These are phyloP conservation scores for Coffea canephora DNA, from an alignment of 257 asterid genomes.

Conservation along the genomic window DNA sequence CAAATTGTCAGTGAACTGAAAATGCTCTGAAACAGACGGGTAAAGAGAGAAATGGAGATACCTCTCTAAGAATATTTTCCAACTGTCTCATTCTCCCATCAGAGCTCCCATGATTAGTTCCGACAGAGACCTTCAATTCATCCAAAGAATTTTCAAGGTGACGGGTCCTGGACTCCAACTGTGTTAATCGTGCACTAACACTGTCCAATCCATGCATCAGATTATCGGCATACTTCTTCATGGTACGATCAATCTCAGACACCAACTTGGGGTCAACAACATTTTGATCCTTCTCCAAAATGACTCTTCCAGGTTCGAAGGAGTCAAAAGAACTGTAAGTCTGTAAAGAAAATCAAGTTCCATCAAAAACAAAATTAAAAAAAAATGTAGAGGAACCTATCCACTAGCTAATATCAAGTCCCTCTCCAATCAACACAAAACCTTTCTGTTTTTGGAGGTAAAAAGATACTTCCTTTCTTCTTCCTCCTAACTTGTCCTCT, in stretches of 20 bases:
- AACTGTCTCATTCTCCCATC: slow-evolving; percentile 78
- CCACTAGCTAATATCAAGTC: slow-evolving; percentile 1
- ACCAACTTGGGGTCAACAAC: slow-evolving; percentile 42
- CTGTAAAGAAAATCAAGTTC: slow-evolving; percentile 30
- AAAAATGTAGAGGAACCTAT: neutral
- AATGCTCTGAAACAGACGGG: neutral
- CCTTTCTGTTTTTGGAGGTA: neutral
- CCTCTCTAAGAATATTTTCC: slow-evolving; percentile 86
- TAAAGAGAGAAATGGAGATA: slow-evolving; percentile 25
- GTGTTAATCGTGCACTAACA: slow-evolving; percentile 77
- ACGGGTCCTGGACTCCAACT: slow-evolving; percentile 77
- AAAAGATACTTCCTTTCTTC: neutral
- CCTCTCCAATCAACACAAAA: neutral
- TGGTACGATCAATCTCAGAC: slow-evolving; percentile 73
- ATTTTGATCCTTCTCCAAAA: slow-evolving; percentile 53
- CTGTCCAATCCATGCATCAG: slow-evolving; percentile 71
- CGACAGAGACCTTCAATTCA: slow-evolving; percentile 71
- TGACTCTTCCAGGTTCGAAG: slow-evolving; percentile 58
- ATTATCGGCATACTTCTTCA: slow-evolving; percentile 80
- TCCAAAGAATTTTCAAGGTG: slow-evolving; percentile 76
- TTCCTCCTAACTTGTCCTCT: neutral
- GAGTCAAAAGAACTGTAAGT: slow-evolving; percentile 57
- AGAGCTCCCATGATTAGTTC: slow-evolving; percentile 60
- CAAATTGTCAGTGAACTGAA: neutral
- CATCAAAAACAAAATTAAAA: neutral